Conservation (phyloP, 345 rosid species). For the Xanthoceras sorbifolium region DNA sequence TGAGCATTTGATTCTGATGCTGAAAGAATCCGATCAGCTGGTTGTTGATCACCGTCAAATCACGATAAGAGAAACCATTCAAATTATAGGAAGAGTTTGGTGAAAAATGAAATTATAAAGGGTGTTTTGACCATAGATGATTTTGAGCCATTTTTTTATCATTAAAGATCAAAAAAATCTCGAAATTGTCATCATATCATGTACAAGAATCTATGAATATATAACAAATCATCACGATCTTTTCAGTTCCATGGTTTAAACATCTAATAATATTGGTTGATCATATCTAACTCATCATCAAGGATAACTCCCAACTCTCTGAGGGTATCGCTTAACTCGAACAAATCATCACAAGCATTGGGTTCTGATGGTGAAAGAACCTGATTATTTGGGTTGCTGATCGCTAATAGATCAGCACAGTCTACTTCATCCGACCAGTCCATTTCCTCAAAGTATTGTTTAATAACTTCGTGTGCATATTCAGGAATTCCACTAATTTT, state of each 20-base stretch:
- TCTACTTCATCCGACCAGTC: background rate
- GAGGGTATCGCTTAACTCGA: background rate
- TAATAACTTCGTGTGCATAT: background rate
- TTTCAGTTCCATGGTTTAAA: background rate
- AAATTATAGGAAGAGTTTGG: too few relatives aligned
- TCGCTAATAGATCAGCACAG: background rate
- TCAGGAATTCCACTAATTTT: constrained; percentile 10
- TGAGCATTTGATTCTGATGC: too few relatives aligned
- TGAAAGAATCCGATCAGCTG: too few relatives aligned
- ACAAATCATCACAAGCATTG: background rate
- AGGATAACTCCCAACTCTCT: background rate
- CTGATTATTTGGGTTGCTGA: background rate
- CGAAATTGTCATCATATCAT: too few relatives aligned
- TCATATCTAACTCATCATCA: background rate
- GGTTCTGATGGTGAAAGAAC: background rate
- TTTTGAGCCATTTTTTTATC: too few relatives aligned
- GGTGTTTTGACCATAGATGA: too few relatives aligned
- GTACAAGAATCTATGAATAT: too few relatives aligned
- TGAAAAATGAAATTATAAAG: too few relatives aligned
- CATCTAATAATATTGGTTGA: background rate
- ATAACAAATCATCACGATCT: background rate
- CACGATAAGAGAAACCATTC: too few relatives aligned
- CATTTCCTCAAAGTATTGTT: background rate
- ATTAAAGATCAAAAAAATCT: too few relatives aligned
- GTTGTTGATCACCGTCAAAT: too few relatives aligned